These are phyloP conservation scores for Sanghuangporus baumii DNA, from an alignment of 1,284 basidiomycete species.

Conservation along the genomic window DNA sequence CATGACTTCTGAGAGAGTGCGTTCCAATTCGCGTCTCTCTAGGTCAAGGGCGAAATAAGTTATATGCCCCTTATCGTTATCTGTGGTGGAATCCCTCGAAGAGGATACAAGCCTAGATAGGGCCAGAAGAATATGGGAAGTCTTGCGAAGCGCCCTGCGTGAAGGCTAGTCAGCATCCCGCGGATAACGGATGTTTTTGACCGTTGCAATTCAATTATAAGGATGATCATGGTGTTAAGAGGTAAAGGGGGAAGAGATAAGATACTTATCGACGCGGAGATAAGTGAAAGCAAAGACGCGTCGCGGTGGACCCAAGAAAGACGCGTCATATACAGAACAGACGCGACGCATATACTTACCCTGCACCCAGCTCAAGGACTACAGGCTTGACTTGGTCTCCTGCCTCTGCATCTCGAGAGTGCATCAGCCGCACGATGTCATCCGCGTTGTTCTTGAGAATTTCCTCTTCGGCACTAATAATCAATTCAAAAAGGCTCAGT, in stretches of 20 bases:
- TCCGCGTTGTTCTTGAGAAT: conserved; percentile 59
- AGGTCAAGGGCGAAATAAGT: conserved; percentile 95
- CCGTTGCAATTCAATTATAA: background rate
- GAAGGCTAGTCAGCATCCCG: conserved; percentile 1
- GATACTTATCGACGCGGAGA: conserved; percentile 15
- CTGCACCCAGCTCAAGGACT: conserved; percentile 83
- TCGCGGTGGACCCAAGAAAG: conserved; percentile 10
- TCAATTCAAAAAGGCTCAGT: conserved; percentile 5
- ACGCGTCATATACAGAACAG: conserved; percentile 2
- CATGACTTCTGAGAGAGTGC: conserved; percentile 70
- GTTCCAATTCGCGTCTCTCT: conserved; percentile 79
- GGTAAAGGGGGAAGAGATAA: conserved; percentile 13
- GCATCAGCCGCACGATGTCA: conserved; percentile 39
- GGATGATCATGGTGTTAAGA: conserved; percentile 4
- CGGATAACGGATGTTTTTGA: background rate
- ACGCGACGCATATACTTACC: conserved; percentile 50
- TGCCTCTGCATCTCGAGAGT: conserved; percentile 46
- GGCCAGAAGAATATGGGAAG: conserved; percentile 79
- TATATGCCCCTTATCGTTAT: conserved; percentile 32
- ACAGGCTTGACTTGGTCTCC: conserved; percentile 43
- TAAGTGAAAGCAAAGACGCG: conserved; percentile 1
- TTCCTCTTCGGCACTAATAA: conserved; percentile 55
- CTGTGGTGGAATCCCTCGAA: conserved; percentile 14
- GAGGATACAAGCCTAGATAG: conserved; percentile 50
- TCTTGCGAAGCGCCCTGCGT: conserved; percentile 80